phyloP scores from a whole-genome alignment of 2,329 filamentous ascomycete species.

The Botrytis fabae region DNA sequence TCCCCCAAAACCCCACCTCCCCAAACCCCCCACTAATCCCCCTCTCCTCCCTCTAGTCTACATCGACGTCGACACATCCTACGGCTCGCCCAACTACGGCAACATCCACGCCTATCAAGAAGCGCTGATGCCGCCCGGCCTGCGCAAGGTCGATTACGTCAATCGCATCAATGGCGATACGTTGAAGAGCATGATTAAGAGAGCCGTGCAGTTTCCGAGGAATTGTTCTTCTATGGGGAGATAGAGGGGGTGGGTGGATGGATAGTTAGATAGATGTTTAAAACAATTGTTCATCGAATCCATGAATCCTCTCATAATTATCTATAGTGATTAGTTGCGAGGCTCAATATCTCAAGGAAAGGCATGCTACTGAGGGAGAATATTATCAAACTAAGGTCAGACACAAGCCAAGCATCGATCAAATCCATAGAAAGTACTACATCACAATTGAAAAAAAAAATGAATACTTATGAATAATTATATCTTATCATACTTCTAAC shows the following conservation, averaged over 20 bases:
- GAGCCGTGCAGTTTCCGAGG: constrained; percentile 38
- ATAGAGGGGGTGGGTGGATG: background rate
- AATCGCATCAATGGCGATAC: constrained; percentile 43
- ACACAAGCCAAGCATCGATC: background rate
- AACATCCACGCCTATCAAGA: constrained; percentile 48
- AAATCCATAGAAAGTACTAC: background rate
- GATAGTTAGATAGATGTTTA: background rate
- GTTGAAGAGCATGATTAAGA: constrained; percentile 44
- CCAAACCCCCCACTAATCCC: background rate
- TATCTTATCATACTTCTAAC: background rate
- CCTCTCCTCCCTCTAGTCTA: constrained; percentile 38
- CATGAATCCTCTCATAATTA: too few species aligned
- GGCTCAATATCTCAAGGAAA: too few species aligned
- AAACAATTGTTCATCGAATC: too few species aligned
- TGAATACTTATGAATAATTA: background rate
- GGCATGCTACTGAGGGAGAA: background rate
- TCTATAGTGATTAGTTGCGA: background rate
- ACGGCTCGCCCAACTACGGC: constrained; percentile 45
- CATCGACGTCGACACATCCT: constrained; percentile 47
- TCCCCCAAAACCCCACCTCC: background rate
- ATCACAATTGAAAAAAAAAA: background rate
- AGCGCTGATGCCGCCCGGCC: constrained; percentile 42
- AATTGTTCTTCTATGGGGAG: constrained; percentile 16
- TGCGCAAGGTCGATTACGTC: constrained; percentile 46
- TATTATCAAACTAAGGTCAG: background rate